Conservation (phyloP, 306 rosid species). For the Pachyrhizus erosus region DNA sequence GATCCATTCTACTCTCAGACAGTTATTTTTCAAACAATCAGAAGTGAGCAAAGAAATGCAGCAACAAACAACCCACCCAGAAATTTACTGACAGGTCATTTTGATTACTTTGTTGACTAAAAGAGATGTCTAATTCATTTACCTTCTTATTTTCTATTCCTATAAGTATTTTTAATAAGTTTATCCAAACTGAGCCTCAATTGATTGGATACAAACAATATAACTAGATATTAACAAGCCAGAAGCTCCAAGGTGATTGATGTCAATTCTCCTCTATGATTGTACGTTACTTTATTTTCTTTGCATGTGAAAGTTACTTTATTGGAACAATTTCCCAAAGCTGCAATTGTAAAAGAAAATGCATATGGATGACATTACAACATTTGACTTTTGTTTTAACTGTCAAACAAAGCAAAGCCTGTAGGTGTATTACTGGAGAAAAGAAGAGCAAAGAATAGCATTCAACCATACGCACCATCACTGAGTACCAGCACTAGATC, state of each 20-base stretch:
- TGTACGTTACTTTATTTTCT: background rate
- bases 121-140: background rate
- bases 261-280: background rate
- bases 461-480: constrained; percentile 67
- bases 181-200: background rate
- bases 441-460: background rate
- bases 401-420: background rate
- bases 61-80: background rate
- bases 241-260: background rate
- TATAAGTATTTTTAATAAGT: background rate
- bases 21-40: background rate
- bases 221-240: background rate
- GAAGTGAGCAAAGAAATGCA: background rate
- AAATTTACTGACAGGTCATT: background rate
- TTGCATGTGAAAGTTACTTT: background rate
- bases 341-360: background rate
- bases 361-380: background rate
- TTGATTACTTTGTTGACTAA: background rate
- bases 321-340: background rate
- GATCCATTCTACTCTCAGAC: background rate
- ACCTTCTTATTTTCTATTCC: background rate
- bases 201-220: background rate
- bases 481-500: constrained; percentile 86
- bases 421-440: background rate
- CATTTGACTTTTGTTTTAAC: background rate